These are phyloP conservation scores for Ustilaginoidea virens DNA, from an alignment of 2,329 filamentous ascomycete species.

Conservation along the genomic window DNA sequence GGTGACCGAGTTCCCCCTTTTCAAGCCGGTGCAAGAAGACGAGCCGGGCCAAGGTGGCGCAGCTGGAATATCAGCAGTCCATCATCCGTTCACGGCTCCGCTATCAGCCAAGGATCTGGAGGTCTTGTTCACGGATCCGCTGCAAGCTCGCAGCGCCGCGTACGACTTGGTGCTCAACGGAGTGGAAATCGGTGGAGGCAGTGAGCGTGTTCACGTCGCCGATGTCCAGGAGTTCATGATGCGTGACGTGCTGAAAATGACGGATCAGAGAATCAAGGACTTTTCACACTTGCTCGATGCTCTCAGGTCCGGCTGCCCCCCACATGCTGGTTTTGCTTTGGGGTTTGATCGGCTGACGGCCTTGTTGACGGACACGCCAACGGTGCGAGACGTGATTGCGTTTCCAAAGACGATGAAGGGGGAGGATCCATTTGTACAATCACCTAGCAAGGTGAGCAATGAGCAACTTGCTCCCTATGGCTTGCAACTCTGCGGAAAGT, in stretches of 20 bases:
- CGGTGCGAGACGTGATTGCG: slow-evolving; percentile 84
- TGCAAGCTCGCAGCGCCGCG: slow-evolving; percentile 64
- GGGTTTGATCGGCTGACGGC: slow-evolving; percentile 82
- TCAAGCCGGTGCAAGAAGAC: slow-evolving; percentile 52
- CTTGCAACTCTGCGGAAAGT: slow-evolving; percentile 14
- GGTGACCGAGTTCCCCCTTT: slow-evolving; percentile 85
- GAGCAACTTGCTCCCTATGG: slow-evolving; percentile 36
- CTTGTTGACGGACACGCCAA: slow-evolving; percentile 59
- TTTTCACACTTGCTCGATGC: slow-evolving; percentile 79
- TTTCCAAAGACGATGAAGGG: slow-evolving; percentile 91
- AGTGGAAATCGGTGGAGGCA: slow-evolving; percentile 84
- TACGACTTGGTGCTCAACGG: slow-evolving; percentile 96
- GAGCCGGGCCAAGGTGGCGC: slow-evolving; percentile 66
- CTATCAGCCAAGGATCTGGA: slow-evolving; percentile 57
- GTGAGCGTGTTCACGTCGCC: slow-evolving; percentile 77
- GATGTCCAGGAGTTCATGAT: slow-evolving; percentile 75
- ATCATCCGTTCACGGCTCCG: slow-evolving; percentile 93
- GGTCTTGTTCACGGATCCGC: slow-evolving; percentile 55
- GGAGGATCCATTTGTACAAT: slow-evolving; percentile 69
- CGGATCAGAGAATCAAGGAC: slow-evolving; percentile 52
- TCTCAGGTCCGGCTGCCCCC: slow-evolving; percentile 73
- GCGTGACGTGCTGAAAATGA: slow-evolving; percentile 69
- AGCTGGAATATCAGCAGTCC: slow-evolving; percentile 71
- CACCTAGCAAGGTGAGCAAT: slow-evolving; percentile 53
- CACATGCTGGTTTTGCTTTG: slow-evolving; percentile 84